Conservation (phyloP, 2,329 filamentous ascomycete genomes). For the Scortechinia acanthostroma region DNA sequence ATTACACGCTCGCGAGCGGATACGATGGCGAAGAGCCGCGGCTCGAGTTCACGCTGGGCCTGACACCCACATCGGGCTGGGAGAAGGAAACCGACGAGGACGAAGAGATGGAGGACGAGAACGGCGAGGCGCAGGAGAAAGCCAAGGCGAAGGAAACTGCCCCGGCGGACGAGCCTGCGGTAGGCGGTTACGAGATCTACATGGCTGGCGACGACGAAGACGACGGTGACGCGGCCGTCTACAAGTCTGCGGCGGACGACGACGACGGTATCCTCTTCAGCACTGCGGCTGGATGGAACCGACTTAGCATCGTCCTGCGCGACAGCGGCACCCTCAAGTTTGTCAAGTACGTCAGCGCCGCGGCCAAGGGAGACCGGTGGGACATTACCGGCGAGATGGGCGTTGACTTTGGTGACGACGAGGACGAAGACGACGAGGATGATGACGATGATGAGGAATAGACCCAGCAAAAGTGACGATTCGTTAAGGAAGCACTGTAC, state of each 20-base stretch:
- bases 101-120: conserved; percentile 34
- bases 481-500: neutral
- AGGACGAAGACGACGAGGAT: conserved; percentile 23
- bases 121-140: conserved; percentile 22
- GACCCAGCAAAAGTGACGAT: neutral
- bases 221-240: conserved; percentile 64
- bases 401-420: conserved; percentile 49
- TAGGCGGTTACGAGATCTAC: conserved; percentile 2
- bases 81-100: conserved; percentile 60
- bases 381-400: conserved; percentile 77
- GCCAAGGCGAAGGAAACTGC: neutral
- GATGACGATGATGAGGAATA: conserved; percentile 23
- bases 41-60: conserved; percentile 77
- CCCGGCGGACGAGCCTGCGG: neutral
- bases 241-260: conserved; percentile 88
- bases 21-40: conserved; percentile 67
- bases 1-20: conserved; percentile 88
- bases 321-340: conserved; percentile 84
- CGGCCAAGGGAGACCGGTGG: conserved; percentile 83
- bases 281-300: conserved; percentile 73
- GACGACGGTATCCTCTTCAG: conserved; percentile 54
- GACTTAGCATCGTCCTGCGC: conserved; percentile 79
- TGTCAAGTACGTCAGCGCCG: conserved; percentile 86
- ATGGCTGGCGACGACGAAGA: conserved; percentile 8
- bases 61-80: conserved; percentile 83